A percentile compares a stretch with the other conserved stretches of the same genome.
Conservation (phyloP, 257 asterid genomes). For the Solanum commersonii region DNA sequence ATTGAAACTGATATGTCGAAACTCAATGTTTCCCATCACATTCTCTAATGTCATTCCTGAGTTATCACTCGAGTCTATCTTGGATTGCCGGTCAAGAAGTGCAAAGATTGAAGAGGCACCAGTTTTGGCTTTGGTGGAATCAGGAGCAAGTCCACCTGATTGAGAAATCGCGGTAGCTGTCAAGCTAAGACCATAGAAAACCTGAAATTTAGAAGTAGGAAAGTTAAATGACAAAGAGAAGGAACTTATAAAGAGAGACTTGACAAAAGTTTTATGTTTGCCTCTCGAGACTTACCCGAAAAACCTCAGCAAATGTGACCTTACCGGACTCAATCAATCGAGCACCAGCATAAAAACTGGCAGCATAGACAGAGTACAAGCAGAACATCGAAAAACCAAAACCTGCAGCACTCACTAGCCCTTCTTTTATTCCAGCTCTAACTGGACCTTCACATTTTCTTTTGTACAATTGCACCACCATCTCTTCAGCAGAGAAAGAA, state of each 20-base stretch:
- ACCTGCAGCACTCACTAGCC: slow-evolving; percentile 63
- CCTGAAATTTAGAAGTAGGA: slow-evolving; percentile 26
- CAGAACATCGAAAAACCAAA: slow-evolving; percentile 55
- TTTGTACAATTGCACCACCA: slow-evolving; percentile 60
- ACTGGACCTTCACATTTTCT: slow-evolving; percentile 68
- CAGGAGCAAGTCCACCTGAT: slow-evolving; percentile 74
- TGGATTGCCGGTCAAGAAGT: slow-evolving; percentile 59
- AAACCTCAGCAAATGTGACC: slow-evolving; percentile 60
- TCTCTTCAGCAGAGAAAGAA: slow-evolving; percentile 85
- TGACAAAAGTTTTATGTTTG: not conserved
- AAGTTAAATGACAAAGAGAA: not conserved
- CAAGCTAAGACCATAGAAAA: slow-evolving; percentile 79
- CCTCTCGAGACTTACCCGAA: slow-evolving; percentile 45
- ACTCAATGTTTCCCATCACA: slow-evolving; percentile 67
- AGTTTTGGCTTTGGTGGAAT: slow-evolving; percentile 66
- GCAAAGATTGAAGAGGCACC: slow-evolving; percentile 78
- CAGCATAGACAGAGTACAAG: slow-evolving; percentile 62
- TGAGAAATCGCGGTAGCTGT: slow-evolving; percentile 80
- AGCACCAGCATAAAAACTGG: slow-evolving; percentile 91
- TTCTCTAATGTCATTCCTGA: slow-evolving; percentile 57
- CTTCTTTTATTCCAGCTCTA: slow-evolving; percentile 60
- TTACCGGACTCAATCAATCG: slow-evolving; percentile 60
- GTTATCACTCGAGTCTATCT: slow-evolving; percentile 67
- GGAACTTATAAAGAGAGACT: not conserved
- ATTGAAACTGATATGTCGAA: slow-evolving; percentile 59